Conservation (phyloP, 1,139 yeast genomes). For the Geotrichum cucujoidarum region DNA sequence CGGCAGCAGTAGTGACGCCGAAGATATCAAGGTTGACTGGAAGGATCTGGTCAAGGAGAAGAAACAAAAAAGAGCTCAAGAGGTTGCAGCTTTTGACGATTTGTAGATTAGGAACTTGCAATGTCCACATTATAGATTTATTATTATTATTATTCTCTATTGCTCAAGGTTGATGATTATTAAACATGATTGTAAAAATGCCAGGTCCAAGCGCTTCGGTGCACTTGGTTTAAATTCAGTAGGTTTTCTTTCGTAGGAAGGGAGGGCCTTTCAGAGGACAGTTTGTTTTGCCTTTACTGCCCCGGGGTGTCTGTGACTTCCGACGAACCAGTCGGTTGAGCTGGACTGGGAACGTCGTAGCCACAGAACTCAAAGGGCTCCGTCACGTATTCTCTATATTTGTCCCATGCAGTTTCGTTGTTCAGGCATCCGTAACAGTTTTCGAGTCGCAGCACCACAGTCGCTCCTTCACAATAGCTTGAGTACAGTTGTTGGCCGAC, state of each 20-base stretch:
- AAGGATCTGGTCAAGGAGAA: slow-evolving; percentile 72
- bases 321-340: background rate
- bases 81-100: slow-evolving; percentile 67
- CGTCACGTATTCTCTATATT: background rate
- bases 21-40: slow-evolving; percentile 71
- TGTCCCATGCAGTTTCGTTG: background rate
- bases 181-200: too few species aligned
- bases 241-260: too few species aligned
- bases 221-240: too few species aligned
- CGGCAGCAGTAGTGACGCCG: slow-evolving; percentile 39
- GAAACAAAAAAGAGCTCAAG: slow-evolving; percentile 42
- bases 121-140: background rate
- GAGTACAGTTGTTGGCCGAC: background rate
- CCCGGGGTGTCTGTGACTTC: background rate
- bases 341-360: background rate
- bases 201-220: too few species aligned
- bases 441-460: background rate
- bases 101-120: slow-evolving; percentile 43
- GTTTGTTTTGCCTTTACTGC: too few species aligned
- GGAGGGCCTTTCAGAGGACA: too few species aligned
- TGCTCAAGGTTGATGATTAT: too few species aligned
- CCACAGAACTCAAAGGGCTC: slow-evolving; percentile 6
- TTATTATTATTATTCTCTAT: too few species aligned
- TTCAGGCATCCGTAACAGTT: slow-evolving; percentile 3
- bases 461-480: slow-evolving; percentile 3